Evolutionary conservation across 495 filamentous ascomycete species (phyloP), one percentile per base, ranked within the genome.

Genomic region (Pyrenopolyporus hunteri): DNA sequence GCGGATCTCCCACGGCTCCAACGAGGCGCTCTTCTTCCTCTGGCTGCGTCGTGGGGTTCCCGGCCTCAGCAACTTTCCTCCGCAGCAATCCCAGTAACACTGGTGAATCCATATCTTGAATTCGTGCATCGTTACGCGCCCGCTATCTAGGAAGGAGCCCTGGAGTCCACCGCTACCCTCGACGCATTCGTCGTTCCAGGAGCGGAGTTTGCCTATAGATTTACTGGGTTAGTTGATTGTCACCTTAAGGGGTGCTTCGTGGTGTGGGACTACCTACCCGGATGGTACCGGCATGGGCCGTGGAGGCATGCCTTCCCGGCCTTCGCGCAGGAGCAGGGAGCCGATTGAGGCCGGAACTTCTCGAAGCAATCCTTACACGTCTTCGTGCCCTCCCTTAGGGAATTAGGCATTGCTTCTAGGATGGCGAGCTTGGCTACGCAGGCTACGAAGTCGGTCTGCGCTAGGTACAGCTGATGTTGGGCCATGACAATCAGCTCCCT

Each of bases 1-100:
- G 0, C 13, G 7, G 2, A 43, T 32, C 29, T 62, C 59, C 59
- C 59, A 62, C 1, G 20, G 9, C 19, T 23, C 5, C 6, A 25
- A 10, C 1, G 36, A 0, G 0, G 25, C 20, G 4, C 19, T 50
- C 44, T 45, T 55, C 4, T 25, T 25, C 11, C 22, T 33, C 16
- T 56, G 50, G 45, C 51, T 62, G 5, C 59, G 59, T 9, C 40
- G 47, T 11, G 0, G 4, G 4, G 44, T 19, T 1, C 13, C 10
- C 1, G 58, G 44, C 0, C 13, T 42, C 2, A 50, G 2, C 1
- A 62, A 36, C 44, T 62, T 62, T 4, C 35, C 59, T 0, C 37
- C 43, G 10, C 59, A 62, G 28, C 59, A 62, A 8, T 42, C 31
- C 59, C 59, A 62, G 44, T 56, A 62, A 8, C 33, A 56, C 29